These are phyloP conservation scores for Phytophthora tubulina DNA, from an alignment of 352 stramenopile species.

Conservation along the genomic window DNA sequence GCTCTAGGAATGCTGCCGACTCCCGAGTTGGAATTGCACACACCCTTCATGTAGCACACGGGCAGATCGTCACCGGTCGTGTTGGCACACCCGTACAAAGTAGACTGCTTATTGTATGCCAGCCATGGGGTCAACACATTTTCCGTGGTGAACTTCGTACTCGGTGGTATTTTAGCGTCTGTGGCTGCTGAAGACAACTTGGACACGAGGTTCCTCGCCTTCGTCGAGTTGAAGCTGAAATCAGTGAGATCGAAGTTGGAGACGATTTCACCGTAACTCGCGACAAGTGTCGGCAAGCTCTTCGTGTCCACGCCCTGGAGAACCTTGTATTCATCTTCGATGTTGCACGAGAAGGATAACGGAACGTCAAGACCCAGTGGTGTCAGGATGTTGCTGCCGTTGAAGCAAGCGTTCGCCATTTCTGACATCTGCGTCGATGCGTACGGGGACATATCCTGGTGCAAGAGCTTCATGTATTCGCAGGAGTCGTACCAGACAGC, in stretches of 20 bases:
- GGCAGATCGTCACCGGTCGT: conserved; percentile 51
- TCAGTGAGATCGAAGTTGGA: conserved; percentile 63
- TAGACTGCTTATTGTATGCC: conserved; percentile 48
- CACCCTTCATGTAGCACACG: conserved; percentile 74
- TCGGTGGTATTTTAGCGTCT: conserved; percentile 21
- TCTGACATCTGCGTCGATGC: conserved; percentile 64
- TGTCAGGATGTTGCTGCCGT: conserved; percentile 68
- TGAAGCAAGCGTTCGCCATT: conserved; percentile 79
- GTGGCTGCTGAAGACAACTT: conserved; percentile 49
- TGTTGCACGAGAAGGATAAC: conserved; percentile 68
- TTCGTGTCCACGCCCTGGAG: conserved; percentile 58
- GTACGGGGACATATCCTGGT: conserved; percentile 77
- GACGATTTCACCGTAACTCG: conserved; percentile 57
- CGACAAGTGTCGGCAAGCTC: conserved; percentile 46
- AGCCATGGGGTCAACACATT: conserved; percentile 72
- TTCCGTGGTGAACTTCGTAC: conserved; percentile 56
- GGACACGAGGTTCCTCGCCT: conserved; percentile 54
- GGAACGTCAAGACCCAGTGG: conserved; percentile 61
- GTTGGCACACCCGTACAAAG: conserved; percentile 34
- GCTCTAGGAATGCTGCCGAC: conserved; percentile 18
- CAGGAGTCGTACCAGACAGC: conserved; percentile 86
- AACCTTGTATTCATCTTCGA: conserved; percentile 68
- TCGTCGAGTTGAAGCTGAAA: conserved; percentile 71
- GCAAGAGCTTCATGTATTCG: conserved; percentile 86
- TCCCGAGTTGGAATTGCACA: conserved; percentile 41